Conservation (phyloP, 768 basidiomycete genomes). For the Lentinula raphanica region DNA sequence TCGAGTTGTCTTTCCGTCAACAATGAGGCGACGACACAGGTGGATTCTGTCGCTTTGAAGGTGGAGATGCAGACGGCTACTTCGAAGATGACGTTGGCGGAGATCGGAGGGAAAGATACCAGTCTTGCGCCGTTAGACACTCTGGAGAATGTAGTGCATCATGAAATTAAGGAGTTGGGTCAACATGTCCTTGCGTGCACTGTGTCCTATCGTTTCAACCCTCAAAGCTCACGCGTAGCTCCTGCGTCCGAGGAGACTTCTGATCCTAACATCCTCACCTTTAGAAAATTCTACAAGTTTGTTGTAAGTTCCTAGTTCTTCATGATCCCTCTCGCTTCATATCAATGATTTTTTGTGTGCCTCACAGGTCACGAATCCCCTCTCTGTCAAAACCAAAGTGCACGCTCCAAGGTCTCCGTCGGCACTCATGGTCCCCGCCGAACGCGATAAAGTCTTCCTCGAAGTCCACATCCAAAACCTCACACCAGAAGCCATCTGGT, state of each 20-base stretch:
- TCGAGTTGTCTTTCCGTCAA: conserved; percentile 77
- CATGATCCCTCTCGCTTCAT: not conserved
- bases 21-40: conserved; percentile 62
- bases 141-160: conserved; percentile 63
- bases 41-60: conserved; percentile 60
- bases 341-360: not conserved
- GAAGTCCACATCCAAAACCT: conserved; percentile 92
- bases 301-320: conserved; percentile 46
- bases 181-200: conserved; percentile 86
- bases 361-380: conserved; percentile 83
- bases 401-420: conserved; percentile 72
- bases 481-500: conserved; percentile 69
- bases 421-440: conserved; percentile 53
- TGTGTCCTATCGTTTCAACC: conserved; percentile 69
- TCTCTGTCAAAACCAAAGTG: conserved; percentile 94
- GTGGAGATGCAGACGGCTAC: conserved; percentile 85
- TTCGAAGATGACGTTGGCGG: conserved; percentile 56
- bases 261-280: conserved; percentile 32
- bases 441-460: conserved; percentile 82
- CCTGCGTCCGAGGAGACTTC: conserved; percentile 44
- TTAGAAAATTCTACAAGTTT: conserved; percentile 72
- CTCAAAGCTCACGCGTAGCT: conserved; percentile 46
- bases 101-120: conserved; percentile 52
- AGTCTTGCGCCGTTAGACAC: conserved; percentile 52
- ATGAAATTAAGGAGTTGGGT: conserved; percentile 92